Evolutionary conservation across 2,329 filamentous ascomycete species (phyloP), one percentile per base, ranked within the genome.

Genomic region (Dryadomyces quercus-mongolicae): DNA sequence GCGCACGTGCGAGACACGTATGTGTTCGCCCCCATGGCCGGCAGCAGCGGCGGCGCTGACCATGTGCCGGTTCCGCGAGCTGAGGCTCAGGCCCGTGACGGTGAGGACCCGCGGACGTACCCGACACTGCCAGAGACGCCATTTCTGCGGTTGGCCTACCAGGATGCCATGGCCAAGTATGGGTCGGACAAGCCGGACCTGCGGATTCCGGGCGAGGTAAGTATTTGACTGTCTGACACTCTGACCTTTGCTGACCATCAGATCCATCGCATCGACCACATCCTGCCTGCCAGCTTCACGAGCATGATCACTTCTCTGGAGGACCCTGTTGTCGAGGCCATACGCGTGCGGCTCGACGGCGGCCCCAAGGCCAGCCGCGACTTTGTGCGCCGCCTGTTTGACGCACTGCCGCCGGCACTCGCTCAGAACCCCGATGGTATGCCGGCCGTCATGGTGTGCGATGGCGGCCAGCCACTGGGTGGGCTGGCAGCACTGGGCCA

Each of bases 161-260:
- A 85, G 36, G 74, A 86, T 43, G 86, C 85, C 18, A 97, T 98
- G 84, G 71, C 77, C 1, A 73, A 70, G 2, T 95, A 91, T 63
- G 93, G 93, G 12, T 86, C 82, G 5, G 93, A 98, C 68, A 98
- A 98, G 67, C 93, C 93, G 4, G 93, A 98, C 64, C 71, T 92
- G 10, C 81, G 93, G 18, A 85, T 91, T 42, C 78, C 80, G 1
- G 59, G 61, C 25, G 70, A 79, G 63, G 84, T 87, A 66, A 52
- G 73, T 44, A 40, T 51, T 43, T 51, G 13, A 7, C 2, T 45
- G 1, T 1, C 13, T 31, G 43, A n/a, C n/a, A n/a, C n/a, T n/a
- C n/a, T 15, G 10, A 38, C 31, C 15, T 2, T 10, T 20, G 47
- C 61, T 68, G 60, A 68, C 59, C 6, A 9, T 7, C 44, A 88